Evolutionary conservation across 148 eudicot genomes (phyloP), one percentile per base, ranked within the genome.

Genomic region (Rhododendron ferrugineum): DNA sequence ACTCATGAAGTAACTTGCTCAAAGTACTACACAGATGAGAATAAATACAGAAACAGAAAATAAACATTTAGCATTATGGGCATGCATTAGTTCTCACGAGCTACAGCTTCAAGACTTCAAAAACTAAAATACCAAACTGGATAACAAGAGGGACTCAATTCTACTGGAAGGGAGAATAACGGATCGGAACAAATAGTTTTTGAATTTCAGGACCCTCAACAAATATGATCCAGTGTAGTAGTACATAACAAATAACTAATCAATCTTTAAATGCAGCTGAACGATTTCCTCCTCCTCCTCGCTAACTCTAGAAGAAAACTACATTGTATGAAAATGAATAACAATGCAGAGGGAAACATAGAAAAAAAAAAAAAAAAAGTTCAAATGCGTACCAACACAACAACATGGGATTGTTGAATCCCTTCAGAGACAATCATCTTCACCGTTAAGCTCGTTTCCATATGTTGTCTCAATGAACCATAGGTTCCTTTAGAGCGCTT

Each of bases 291-390:
- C 89, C 18, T 70, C 75, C 75, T 62, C 77, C 85, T 85, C 77
- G 18, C 81, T 79, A 84, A 47, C 89, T 81, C 87, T 79, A 73
- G 89, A 84, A 73, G 89, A 84, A 87, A 80, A 85, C 88, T 78
- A 86, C 85, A 80, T 89, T 86, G 75, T 76, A 83, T 86, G 86
- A 86, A 89, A 86, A 80, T 78, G 88, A 89, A 90, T 87, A 83
- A 62, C 85, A 90, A 86, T 81, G 88, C 81, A 85, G 86, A 90
- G 84, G 83, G 23, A 86, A 82, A 85, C 50, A 28, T 84, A 4
- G 22, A 22, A 22, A 40, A 58, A 58, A 58, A 58, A 58, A 56
- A 58, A 18, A 56, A 64, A 74, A 73, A 26, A 52, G 75, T 56
- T 81, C 36, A 84, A 84, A 88, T 30, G 81, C 82, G 85, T 80